Evolutionary conservation across 768 basidiomycete species (phyloP), one percentile per base, ranked within the genome.

Genomic region (Boletus subparvulus): DNA sequence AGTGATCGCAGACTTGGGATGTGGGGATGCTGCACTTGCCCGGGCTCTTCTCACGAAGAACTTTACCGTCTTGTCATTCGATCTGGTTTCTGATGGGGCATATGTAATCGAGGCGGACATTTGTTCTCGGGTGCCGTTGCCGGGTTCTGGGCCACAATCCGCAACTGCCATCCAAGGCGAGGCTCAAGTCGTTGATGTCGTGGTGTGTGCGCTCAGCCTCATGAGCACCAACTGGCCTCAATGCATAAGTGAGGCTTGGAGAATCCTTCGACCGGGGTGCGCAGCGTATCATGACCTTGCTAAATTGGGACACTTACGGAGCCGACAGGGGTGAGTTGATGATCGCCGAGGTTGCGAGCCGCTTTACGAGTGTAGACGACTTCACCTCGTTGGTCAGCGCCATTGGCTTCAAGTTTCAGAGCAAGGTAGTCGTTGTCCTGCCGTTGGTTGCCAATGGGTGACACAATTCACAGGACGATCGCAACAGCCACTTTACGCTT

Each of bases 191-290:
- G 92, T 94, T 3, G 95, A 99, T 68, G 86, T 93, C 7, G 94
- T 85, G 8, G 87, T 98, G 24, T 98, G 94, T 69, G 92, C 95
- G 24, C 79, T 99, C 61, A 98, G 95, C 66, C 78, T 99, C 60
- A 99, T 99, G 97, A 90, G 92, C 33, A 90, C 86, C 16, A 98
- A 99, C 68, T 99, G 97, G 97, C 82, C 91, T n/a, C 80, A 79
- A 44, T 92, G 92, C 64, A 80, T 98, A 28, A 80, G 88, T 28
- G 95, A 99, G 70, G 89, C 91, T 9, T 91, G 92, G 84, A 79
- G 97, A 61, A 83, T 98, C 40, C 77, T 98, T 39, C 89, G 86
- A 70, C 73, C 82, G n/a, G 83, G 82, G 96, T 96, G 64, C 65
- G 88, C 77, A 53, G 32, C 32, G 17, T 35, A 56, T 52, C 21